Percentiles rank a stretch among this genome's conserved stretches.
Evolutionary conservation across 2,329 filamentous ascomycete species (phyloP).

Genomic region (Aspergillus spinulosporus): DNA sequence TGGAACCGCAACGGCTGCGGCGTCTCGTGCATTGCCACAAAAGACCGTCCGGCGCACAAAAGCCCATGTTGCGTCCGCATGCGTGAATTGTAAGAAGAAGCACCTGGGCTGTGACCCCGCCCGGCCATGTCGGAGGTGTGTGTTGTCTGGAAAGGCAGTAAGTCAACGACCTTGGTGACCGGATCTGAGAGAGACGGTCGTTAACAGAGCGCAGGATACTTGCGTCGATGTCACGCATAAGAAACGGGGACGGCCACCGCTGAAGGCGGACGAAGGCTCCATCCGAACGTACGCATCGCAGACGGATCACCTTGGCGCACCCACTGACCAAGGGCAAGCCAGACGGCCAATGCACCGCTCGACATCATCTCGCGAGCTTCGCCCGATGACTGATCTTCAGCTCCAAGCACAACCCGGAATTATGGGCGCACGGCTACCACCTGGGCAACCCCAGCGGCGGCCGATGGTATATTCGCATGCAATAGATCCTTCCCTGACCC

Average conservation of each 20-base stretch:
- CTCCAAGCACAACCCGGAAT: conserved; percentile 22
- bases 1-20: conserved; percentile 24
- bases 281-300: conserved; percentile 34
- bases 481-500: conserved; percentile 31
- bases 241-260: conserved; percentile 46
- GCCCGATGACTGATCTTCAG: conserved; percentile 41
- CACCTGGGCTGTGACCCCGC: conserved; percentile 49
- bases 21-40: conserved; percentile 32
- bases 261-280: conserved; percentile 45
- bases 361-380: conserved; percentile 41
- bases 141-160: conserved; percentile 47
- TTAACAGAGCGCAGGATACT: conserved; percentile 33
- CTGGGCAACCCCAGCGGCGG: conserved; percentile 35
- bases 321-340: conserved; percentile 28
- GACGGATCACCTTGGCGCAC: conserved; percentile 27
- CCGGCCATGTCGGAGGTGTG: conserved; percentile 48
- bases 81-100: conserved; percentile 52
- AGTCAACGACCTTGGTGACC: too few relatives aligned
- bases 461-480: conserved; percentile 32
- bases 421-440: conserved; percentile 24
- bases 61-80: conserved; percentile 50
- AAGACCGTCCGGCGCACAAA: conserved; percentile 48
- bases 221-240: conserved; percentile 51
- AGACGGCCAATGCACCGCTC: conserved; percentile 34
- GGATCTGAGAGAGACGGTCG: too few relatives aligned